Evolutionary conservation across 495 filamentous ascomycete species (phyloP), one percentile per base, ranked within the genome.

Genomic region (Penicillium turbatum): DNA sequence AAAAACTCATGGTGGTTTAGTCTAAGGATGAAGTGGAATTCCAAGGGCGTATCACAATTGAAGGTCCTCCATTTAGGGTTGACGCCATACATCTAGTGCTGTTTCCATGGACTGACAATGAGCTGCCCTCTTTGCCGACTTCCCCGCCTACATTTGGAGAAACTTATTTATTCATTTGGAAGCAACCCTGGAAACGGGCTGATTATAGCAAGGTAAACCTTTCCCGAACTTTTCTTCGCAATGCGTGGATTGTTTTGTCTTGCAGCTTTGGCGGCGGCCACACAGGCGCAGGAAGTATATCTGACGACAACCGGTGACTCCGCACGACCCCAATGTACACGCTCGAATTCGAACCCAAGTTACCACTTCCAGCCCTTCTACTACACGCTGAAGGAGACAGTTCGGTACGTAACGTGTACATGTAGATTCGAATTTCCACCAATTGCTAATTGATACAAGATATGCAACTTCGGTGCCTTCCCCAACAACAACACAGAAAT

Each of bases 401-500:
- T 66, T 34, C 49, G 65, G 63, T 66, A 29, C 16, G 54, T 56
- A 12, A n/a, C 13, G 7, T 1, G 7, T 19, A 10, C 2, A 10
- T 27, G 13, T 35, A 15, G 16, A 15, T 2, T 4, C 4, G 21
- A 24, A 24, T 24, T n/a, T 13, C 6, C 8, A 12, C 37, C 10
- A 19, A 35, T 49, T 15, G 52, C 56, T 60, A 39, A 57, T 13
- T 8, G 2, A 31, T 27, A 32, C 30, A 19, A 64, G 62, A 53
- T 54, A 65, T 38, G 65, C 65, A 38, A 64, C 59, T 6, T 68
- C 65, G 1, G 39, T 66, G 12, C 65, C 65, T 4, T 51, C 65
- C 6, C 65, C 63, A 8, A 66, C 63, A 0, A 60, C 57, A 6
- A 66, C 65, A 0, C 41, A 31, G 26, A 62, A 51, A 37, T 68